Conservation (phyloP, 257 asterid genomes). For the Rauvolfia tetraphylla region DNA sequence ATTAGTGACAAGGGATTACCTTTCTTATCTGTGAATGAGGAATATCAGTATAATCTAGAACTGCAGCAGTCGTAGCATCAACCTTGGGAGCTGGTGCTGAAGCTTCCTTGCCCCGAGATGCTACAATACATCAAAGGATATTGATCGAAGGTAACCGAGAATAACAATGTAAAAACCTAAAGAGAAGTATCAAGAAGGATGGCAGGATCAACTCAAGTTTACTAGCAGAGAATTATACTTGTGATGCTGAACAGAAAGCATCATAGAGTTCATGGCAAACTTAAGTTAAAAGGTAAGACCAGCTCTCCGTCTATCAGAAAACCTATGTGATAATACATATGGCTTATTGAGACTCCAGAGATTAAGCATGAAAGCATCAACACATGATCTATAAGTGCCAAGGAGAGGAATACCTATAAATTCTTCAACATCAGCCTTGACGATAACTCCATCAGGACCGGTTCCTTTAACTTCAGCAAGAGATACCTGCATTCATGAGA, state of each 20-base stretch:
- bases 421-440: constrained; percentile 94
- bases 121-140: constrained; percentile 34
- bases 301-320: background rate
- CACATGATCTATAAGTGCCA: background rate
- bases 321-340: background rate
- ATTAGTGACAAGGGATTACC: constrained; percentile 42
- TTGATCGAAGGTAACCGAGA: constrained; percentile 21
- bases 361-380: constrained; percentile 5
- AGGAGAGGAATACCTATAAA: constrained; percentile 65
- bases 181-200: background rate
- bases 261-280: background rate
- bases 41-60: constrained; percentile 66
- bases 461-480: constrained; percentile 84
- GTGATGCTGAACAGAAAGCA: background rate
- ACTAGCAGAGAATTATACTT: background rate
- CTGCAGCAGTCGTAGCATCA: constrained; percentile 39
- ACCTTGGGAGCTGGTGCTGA: constrained; percentile 56
- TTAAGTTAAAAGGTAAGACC: background rate
- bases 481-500: constrained; percentile 52
- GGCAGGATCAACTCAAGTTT: background rate
- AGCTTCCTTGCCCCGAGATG: constrained; percentile 69
- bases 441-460: constrained; percentile 92
- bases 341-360: background rate
- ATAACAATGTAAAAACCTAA: background rate
- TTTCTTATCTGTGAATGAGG: constrained; percentile 91